Evolutionary conservation across 2,329 filamentous ascomycete species (phyloP).

Genomic region (Xylariales sp.): DNA sequence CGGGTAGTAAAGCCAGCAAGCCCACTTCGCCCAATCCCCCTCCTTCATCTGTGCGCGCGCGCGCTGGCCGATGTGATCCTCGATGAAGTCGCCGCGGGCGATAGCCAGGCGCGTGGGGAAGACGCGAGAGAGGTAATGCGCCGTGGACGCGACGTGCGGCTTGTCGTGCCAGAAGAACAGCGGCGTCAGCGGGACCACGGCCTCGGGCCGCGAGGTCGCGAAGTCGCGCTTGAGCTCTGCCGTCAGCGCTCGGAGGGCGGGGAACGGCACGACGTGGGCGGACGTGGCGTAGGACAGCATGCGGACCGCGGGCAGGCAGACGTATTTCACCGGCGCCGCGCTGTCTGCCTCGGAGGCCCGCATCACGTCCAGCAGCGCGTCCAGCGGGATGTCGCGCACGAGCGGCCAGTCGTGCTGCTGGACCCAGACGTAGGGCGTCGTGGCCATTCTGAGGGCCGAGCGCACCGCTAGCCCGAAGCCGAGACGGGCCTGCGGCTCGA

Average conservation of each 20-base stretch:
- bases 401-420: slow-evolving; percentile 69
- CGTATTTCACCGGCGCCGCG: slow-evolving; percentile 59
- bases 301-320: slow-evolving; percentile 64
- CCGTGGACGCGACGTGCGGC: slow-evolving; percentile 61
- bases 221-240: slow-evolving; percentile 53
- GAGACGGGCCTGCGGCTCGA: slow-evolving; percentile 60
- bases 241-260: slow-evolving; percentile 57
- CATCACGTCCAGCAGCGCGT: slow-evolving; percentile 60
- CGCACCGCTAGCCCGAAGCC: slow-evolving; percentile 67
- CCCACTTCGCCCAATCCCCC: slow-evolving; percentile 63
- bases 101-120: slow-evolving; percentile 64
- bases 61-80: slow-evolving; percentile 66
- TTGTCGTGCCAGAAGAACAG: slow-evolving; percentile 71
- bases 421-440: slow-evolving; percentile 66
- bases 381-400: slow-evolving; percentile 58
- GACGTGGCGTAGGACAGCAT: slow-evolving; percentile 64
- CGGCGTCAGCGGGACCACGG: slow-evolving; percentile 60
- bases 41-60: slow-evolving; percentile 68
- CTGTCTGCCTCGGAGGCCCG: slow-evolving; percentile 46
- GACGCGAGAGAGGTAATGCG: slow-evolving; percentile 62
- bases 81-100: slow-evolving; percentile 65
- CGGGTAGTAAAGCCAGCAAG: slow-evolving; percentile 67
- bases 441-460: slow-evolving; percentile 59
- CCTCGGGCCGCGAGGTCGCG: slow-evolving; percentile 25
- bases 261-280: slow-evolving; percentile 57